Conservation (phyloP, 768 basidiomycete genomes). For the Mycena galericulata region DNA sequence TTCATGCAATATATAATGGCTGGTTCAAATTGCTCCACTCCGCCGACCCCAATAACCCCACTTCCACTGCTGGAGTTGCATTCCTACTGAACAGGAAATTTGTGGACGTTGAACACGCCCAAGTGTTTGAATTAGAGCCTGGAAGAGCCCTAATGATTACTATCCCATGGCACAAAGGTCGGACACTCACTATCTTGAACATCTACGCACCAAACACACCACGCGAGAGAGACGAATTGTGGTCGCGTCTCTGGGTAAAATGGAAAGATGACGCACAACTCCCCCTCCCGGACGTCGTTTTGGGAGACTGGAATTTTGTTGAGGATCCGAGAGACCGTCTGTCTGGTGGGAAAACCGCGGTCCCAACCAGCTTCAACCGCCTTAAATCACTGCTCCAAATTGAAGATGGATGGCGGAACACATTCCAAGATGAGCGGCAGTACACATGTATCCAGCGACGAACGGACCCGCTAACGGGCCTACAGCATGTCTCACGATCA, state of each 20-base stretch:
- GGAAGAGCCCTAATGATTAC: background rate
- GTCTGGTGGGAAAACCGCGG: too few species aligned
- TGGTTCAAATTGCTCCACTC: slow-evolving; percentile 23
- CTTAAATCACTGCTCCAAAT: too few species aligned
- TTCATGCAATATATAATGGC: background rate
- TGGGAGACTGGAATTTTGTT: background rate
- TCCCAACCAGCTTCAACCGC: too few species aligned
- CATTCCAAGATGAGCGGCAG: too few species aligned
- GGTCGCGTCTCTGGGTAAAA: background rate
- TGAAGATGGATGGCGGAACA: too few species aligned
- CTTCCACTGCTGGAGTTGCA: background rate
- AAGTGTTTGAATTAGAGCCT: background rate
- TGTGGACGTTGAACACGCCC: background rate
- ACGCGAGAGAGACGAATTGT: too few species aligned
- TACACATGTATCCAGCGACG: too few species aligned
- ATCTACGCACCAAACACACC: too few species aligned
- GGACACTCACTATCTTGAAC: background rate
- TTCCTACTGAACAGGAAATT: background rate
- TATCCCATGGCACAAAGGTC: background rate
- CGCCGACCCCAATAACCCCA: background rate
- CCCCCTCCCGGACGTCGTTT: background rate
- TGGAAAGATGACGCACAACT: background rate
- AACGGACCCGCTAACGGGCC: too few species aligned
- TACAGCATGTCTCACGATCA: too few species aligned
- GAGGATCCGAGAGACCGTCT: too few species aligned